Conservation (phyloP, 495 filamentous ascomycete genomes). For the Glarea lozoyensis region DNA sequence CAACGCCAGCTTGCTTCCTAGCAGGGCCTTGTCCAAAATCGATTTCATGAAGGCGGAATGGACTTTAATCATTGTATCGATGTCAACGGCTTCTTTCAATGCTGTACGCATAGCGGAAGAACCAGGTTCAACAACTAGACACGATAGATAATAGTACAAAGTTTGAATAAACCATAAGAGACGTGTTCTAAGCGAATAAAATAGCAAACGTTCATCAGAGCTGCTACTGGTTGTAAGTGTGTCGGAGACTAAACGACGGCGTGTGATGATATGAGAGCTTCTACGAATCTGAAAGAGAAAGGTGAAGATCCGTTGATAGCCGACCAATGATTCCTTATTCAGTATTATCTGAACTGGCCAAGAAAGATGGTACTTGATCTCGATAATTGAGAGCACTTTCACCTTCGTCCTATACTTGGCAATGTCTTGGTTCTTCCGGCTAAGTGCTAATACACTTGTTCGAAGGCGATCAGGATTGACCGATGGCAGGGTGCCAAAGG, state of each 20-base stretch:
- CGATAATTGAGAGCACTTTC: conserved; percentile 42
- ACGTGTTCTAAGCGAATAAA: conserved; percentile 58
- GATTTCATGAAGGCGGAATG: conserved; percentile 55
- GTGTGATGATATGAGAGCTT: conserved; percentile 58
- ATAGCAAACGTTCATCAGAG: conserved; percentile 32
- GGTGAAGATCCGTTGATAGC: conserved; percentile 62
- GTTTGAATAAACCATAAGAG: conserved; percentile 73
- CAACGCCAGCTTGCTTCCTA: conserved; percentile 51
- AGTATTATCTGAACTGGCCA: conserved; percentile 88
- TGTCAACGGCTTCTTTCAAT: conserved; percentile 55
- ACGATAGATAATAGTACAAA: conserved; percentile 65
- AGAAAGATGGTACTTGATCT: conserved; percentile 54
- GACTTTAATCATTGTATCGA: conserved; percentile 70
- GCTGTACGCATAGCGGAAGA: conserved; percentile 39
- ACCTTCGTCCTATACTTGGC: conserved; percentile 33
- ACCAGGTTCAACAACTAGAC: conserved; percentile 56
- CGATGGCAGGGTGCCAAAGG: conserved; percentile 42
- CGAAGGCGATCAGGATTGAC: conserved; percentile 52
- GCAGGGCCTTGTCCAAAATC: conserved; percentile 55
- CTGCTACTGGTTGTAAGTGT: conserved; percentile 8
- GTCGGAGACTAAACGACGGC: conserved; percentile 36
- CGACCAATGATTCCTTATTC: conserved; percentile 44
- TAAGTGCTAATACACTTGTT: conserved; percentile 41
- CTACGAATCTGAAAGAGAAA: conserved; percentile 72
- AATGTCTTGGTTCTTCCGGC: conserved; percentile 28